Base-by-base conservation (phyloP, 345 rosid genomes). In the Eucalyptus victrix region DNA sequence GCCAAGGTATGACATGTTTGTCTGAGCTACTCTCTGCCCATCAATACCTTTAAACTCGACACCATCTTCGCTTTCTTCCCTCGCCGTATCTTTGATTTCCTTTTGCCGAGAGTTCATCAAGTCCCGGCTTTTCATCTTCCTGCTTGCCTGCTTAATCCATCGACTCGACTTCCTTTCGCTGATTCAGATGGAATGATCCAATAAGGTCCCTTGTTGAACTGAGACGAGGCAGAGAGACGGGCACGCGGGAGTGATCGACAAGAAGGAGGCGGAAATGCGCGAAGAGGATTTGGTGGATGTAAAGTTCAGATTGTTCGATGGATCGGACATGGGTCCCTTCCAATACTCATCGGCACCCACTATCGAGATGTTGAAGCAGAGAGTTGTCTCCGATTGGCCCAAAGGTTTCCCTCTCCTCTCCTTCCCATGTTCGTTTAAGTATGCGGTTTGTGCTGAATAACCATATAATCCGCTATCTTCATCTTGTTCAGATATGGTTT, bases 371-470 rank as follows among this genome's bases (percentile, higher is more conserved):
- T 95, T 97, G 86, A 97, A 97, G 94, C 99, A 97, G 92, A 92
- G 98, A 89, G 94, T 96, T 85, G 97, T 97, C 89, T 94, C 97
- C 53, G 98, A 97, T 94, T 97, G 98, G 98, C 99, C 99, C 69
- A 96, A 94, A 96, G 99, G 98, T 96, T 89, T 44, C 76, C 88
- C 49, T 37, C 87, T 3, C 40, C 1, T 6, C 44, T 28, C 88
- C 49, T 56, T 87, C 88, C 50, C n/a, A 53, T 87, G 40, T 86
- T 86, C 51, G 56, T 86, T 86, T 30, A 28, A 40, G 23, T 44
- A 15, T 47, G 24, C 49, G 13, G 17, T 86, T 23, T 44, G 56
- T 86, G 40, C 87, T 30, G 42, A 9, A 44, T 30, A 26, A 86
- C 40, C 54, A 4, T 89, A 26, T 53, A 40, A 87, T 50, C 86